phyloP scores from a whole-genome alignment of 139 green algal genomes.

The Micractinium conductrix region DNA sequence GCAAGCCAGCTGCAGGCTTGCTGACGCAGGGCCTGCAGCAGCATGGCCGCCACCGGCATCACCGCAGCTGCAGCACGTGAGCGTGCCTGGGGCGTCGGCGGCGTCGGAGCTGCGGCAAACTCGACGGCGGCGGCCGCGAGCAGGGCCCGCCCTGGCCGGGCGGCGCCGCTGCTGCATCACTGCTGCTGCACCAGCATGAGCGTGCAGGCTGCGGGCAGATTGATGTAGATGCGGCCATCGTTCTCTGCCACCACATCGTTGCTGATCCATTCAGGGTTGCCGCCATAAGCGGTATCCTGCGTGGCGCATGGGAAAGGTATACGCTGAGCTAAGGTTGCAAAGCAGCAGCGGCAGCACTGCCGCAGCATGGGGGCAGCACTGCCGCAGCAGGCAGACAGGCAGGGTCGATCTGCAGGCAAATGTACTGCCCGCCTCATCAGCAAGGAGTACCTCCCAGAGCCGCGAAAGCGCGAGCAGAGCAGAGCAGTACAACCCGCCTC shows the following conservation, averaged over 20 bases:
- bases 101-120: background rate
- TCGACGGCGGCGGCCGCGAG: background rate
- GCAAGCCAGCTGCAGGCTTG: no score
- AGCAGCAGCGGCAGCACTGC: background rate
- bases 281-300: conserved; percentile 43
- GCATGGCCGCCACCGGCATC: background rate
- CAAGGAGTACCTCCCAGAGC: no score
- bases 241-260: conserved; percentile 42
- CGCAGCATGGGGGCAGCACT: background rate
- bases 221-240: conserved; percentile 61
- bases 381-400: background rate
- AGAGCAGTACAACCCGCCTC: background rate
- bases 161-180: background rate
- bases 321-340: background rate
- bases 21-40: no score
- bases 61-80: background rate
- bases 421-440: background rate
- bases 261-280: conserved; percentile 19
- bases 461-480: background rate
- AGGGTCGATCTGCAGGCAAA: background rate
- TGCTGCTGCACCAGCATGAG: conserved; percentile 54
- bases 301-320: background rate
- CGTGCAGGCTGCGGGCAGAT: conserved; percentile 53
- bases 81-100: no score
- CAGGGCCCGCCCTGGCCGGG: background rate